Conservation (phyloP, 345 rosid genomes). For the Litchi chinensis region DNA sequence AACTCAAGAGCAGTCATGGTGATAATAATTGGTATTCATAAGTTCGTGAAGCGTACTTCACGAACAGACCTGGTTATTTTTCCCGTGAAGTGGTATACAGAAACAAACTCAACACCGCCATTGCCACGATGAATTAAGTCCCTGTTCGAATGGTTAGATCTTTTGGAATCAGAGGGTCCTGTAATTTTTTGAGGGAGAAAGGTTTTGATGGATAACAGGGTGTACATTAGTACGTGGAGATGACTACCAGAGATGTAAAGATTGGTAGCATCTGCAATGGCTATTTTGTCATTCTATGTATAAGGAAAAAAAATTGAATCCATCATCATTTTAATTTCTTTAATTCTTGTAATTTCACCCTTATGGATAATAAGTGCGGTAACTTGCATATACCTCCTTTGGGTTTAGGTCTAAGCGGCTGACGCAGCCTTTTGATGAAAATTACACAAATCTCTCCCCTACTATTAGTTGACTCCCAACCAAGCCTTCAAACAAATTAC, state of each 20-base stretch:
- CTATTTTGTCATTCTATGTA: not conserved
- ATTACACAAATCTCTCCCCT: too few species aligned
- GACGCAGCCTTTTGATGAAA: too few species aligned
- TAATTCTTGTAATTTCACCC: too few species aligned
- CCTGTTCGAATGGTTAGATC: not conserved
- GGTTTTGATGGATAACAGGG: not conserved
- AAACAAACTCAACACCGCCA: slow-evolving; percentile 10
- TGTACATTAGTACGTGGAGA: not conserved
- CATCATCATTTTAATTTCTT: not conserved
- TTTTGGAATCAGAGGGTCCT: not conserved
- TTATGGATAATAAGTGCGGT: too few species aligned
- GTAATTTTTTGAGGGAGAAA: not conserved
- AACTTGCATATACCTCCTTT: too few species aligned
- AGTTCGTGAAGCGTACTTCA: not conserved
- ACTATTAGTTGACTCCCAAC: too few species aligned
- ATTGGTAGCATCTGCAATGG: not conserved
- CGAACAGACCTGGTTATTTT: slow-evolving; percentile 2
- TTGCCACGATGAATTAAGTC: not conserved
- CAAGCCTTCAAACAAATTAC: too few species aligned
- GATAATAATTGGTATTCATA: not conserved
- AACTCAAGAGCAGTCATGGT: not conserved
- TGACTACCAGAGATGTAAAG: not conserved
- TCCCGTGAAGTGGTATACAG: not conserved
- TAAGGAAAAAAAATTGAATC: not conserved
- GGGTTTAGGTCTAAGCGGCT: too few species aligned